Base-by-base conservation (phyloP, 1,284 basidiomycete genomes). In the Pseudozyma pruni region DNA sequence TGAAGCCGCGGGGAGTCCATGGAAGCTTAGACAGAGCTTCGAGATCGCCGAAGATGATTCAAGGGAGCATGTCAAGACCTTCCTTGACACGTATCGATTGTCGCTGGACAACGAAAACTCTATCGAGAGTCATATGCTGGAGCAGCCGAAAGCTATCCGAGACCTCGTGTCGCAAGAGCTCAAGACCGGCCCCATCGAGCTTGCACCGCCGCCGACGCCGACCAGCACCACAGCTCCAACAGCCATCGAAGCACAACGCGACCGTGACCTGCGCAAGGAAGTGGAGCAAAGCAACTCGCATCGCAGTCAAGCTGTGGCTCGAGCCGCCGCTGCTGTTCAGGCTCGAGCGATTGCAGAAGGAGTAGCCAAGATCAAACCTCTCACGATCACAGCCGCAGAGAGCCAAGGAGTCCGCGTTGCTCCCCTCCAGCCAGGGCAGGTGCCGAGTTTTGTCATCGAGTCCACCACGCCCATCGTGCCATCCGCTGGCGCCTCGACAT, bases 391-490 rank as follows among this genome's bases (percentile, higher is more conserved):
- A 8, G 52, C 62, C 9, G 57, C 68, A 23, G 51, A 70, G 27
- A 58, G 35, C 14, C 67, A 70, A 17, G 67, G 67, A 14, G 67
- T 70, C 10, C 60, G 60, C 22, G 60, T 70, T 7, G 67, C 67
- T 41, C 67, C 67, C 8, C 53, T 70, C 14, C 55, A 63, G 51
- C 67, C 67, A 14, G 67, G 67, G 35, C 67, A 70, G 37, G 67
- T 70, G 9, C 67, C 67, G 8, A 70, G 67, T 44, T 70, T 70
- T 31, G 56, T 63, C 52, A 70, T 70, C 34, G 54, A 70, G 22
- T 55, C 67, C 8, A 53, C 54, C n/a, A 46, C 56, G 5, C 52
- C 57, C n/a, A 54, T 66, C 25, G 22, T 43, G 8, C 20, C 55
- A 3, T 33, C 47, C 34, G 20, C 40, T 13, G 54, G 31, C 34